A percentile compares a stretch with the other conserved stretches of the same genome.
These are phyloP conservation scores for Aphanocladium album DNA, from an alignment of 2,329 filamentous ascomycete genomes.

Conservation along the genomic window DNA sequence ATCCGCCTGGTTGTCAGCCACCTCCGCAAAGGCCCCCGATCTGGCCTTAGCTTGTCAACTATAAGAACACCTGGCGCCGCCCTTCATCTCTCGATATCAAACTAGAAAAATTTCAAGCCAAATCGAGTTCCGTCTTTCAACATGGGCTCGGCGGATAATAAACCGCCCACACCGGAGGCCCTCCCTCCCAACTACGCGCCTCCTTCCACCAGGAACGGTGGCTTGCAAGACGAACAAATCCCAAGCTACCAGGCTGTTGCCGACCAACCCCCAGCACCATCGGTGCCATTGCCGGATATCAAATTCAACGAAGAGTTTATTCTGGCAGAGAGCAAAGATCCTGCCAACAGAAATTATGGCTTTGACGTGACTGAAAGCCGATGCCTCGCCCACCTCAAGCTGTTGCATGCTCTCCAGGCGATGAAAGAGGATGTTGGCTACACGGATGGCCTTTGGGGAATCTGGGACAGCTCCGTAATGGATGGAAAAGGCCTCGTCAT, in stretches of 20 bases:
- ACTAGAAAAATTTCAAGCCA: background rate
- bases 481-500: constrained; percentile 15
- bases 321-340: background rate
- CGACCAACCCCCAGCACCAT: background rate
- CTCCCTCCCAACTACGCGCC: background rate
- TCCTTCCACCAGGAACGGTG: background rate
- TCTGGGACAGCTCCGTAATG: constrained; percentile 44
- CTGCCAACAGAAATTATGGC: background rate
- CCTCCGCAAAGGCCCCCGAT: background rate
- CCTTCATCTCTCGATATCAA: too few species aligned
- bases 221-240: background rate
- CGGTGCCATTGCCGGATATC: background rate
- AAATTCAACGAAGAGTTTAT: background rate
- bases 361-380: background rate
- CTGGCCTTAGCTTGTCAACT: background rate
- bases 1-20: background rate
- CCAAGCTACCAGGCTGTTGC: background rate
- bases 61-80: background rate
- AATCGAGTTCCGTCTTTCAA: background rate
- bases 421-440: constrained; percentile 64
- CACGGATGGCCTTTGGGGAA: constrained; percentile 61
- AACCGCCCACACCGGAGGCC: background rate
- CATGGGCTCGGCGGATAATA: background rate
- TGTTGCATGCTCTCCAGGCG: constrained; percentile 62
- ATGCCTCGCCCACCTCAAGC: constrained; percentile 68